Base-by-base conservation (phyloP, 495 filamentous ascomycete species). In the Neurospora sp. region DNA sequence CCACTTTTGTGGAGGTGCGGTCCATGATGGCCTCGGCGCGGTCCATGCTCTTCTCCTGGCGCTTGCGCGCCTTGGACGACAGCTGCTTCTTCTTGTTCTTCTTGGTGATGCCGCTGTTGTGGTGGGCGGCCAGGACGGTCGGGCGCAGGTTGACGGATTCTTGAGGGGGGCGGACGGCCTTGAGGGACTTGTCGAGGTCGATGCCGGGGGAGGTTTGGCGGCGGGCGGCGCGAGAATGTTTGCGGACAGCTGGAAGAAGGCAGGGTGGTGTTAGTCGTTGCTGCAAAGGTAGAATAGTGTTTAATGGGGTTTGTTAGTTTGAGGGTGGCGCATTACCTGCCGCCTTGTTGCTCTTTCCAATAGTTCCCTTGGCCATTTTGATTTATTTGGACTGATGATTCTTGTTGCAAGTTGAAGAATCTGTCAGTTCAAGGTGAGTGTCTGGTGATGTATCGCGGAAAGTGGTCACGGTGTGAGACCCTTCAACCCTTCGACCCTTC, bases 171-270 rank as follows among this genome's bases (percentile, higher is more conserved):
- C 88, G 87, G 69, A 88, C 83, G 70, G 87, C 79, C 75, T 89
- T 90, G 44, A 94, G 82, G 4, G 92, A 93, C 83, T 93, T 93
- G 83, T 94, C 92, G 74, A 89, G 85, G 78, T 94, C 84, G 81
- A 93, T 88, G 79, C 89, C 85, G 14, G 90, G 91, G 16, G 91
- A 92, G 35, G 88, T 88, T 46, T 87, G 92, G 70, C 93, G 89
- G 77, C 91, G 87, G 75, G 90, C 91, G 38, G 90, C 91, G 41
- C 92, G 90, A 70, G 92, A 93, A 82, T 91, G 91, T 70, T 87
- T 54, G 11, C 84, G 85, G 27, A 82, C 79, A 39, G 75, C 85
- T 86, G 75, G 16, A 42, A 16, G 16, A 35, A n/a, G 20, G 69
- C 23, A 54, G 20, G 41, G 31, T 73, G 46, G 41, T 72, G 73